Conservation (phyloP, 768 basidiomycete species). For the Leccinellum albellum region DNA sequence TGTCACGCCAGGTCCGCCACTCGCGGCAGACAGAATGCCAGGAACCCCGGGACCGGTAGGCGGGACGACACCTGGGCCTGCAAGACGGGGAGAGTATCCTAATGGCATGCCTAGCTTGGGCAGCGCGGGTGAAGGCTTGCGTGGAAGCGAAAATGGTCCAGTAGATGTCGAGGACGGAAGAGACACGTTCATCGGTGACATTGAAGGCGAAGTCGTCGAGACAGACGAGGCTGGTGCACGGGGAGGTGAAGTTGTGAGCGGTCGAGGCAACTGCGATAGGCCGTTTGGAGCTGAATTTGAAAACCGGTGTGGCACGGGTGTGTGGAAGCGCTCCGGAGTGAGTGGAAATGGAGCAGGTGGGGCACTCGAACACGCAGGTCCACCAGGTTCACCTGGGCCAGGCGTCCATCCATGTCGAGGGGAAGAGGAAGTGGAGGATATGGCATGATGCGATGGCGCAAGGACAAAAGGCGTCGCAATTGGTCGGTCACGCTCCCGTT, state of each 20-base stretch:
- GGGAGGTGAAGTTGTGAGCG: background rate
- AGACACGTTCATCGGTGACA: conserved; percentile 13
- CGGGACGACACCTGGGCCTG: conserved; percentile 18
- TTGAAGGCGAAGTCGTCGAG: conserved; percentile 19
- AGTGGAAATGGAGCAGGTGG: conserved; percentile 27
- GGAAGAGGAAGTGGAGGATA: conserved; percentile 36
- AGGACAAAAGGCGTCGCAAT: conserved; percentile 53
- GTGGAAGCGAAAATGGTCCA: conserved; percentile 19
- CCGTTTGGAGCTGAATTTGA: conserved; percentile 24
- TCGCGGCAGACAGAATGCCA: background rate
- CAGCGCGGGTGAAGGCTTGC: conserved; percentile 26
- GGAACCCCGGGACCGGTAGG: background rate
- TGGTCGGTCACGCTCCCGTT: conserved; percentile 51
- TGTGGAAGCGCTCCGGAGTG: conserved; percentile 27
- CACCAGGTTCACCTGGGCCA: conserved; percentile 22
- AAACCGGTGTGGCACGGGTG: conserved; percentile 29
- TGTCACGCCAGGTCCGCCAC: conserved; percentile 5
- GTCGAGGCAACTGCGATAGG: conserved; percentile 16
- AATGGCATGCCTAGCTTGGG: conserved; percentile 28
- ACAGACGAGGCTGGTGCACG: background rate
- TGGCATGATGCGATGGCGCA: conserved; percentile 40
- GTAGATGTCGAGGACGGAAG: conserved; percentile 11
- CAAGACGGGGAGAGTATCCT: conserved; percentile 27
- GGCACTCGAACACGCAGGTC: conserved; percentile 27
- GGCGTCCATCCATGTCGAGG: conserved; percentile 40